Conservation (phyloP, 495 filamentous ascomycete species). For the Neurospora terricola region DNA sequence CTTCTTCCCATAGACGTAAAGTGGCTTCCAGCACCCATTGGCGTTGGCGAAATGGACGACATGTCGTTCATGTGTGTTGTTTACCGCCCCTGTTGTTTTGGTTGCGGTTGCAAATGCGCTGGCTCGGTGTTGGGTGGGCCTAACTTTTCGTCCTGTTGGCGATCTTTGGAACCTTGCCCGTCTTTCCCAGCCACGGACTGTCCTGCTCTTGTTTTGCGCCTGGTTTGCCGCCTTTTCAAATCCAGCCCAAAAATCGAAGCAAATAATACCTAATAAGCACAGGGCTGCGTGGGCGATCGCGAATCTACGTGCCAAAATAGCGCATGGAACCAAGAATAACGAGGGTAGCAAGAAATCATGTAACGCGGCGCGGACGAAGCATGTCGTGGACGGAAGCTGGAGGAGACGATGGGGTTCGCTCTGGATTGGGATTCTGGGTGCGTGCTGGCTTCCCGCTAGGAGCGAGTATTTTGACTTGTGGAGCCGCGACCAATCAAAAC, state of each 20-base stretch:
- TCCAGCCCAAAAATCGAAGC: background rate
- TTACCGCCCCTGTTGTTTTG: constrained; percentile 3
- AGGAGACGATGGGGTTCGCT: background rate
- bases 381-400: constrained; percentile 1
- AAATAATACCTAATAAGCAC: background rate
- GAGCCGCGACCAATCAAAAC: constrained; percentile 13
- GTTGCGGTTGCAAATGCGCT: constrained; percentile 4
- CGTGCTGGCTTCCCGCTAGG: constrained; percentile 9
- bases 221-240: background rate
- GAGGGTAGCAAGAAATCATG: constrained; percentile 13
- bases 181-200: background rate
- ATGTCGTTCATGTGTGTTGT: constrained; percentile 11
- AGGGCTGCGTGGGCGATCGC: background rate
- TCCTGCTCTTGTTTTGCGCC: background rate
- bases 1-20: constrained; percentile 28
- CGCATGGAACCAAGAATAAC: constrained; percentile 17
- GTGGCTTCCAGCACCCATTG: constrained; percentile 23
- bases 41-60: constrained; percentile 28
- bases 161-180: background rate
- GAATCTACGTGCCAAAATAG: constrained; percentile 24
- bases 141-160: background rate
- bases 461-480: constrained; percentile 19
- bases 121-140: background rate
- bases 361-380: constrained; percentile 18
- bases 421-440: constrained; percentile 3